Evolutionary conservation across 192 early-diverging fungal genomes (phyloP).

Genomic region (Ambispora gerdemannii): DNA sequence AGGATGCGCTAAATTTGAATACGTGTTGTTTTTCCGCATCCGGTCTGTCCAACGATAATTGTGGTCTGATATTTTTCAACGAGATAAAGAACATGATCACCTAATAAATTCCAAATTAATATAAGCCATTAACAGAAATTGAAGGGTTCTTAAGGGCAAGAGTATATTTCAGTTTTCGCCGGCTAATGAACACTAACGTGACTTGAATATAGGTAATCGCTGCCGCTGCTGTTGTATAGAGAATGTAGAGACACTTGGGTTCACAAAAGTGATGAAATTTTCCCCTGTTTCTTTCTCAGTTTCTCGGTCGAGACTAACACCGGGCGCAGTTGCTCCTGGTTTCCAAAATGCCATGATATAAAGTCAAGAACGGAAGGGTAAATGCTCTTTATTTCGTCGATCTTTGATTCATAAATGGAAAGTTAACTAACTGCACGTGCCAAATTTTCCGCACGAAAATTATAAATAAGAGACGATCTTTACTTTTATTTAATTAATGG

Average conservation of each 20-base stretch:
- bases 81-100: constrained; percentile 61
- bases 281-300: constrained; percentile 57
- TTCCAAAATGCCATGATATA: constrained; percentile 57
- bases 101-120: no score
- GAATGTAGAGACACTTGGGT: constrained; percentile 58
- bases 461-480: no score
- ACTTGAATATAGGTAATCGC: constrained; percentile 83
- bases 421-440: no score
- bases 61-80: constrained; percentile 66
- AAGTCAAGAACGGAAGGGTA: no score
- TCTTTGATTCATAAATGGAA: no score
- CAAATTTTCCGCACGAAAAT: no score
- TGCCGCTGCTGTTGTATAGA: constrained; percentile 74
- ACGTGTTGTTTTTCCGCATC: constrained; percentile 83
- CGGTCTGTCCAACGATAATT: constrained; percentile 74
- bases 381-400: no score
- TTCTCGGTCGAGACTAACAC: constrained; percentile 60
- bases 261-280: constrained; percentile 43
- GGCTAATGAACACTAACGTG: constrained; percentile 54
- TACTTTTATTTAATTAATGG: no score
- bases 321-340: constrained; percentile 57
- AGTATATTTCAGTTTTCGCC: no score
- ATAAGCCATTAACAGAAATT: no score
- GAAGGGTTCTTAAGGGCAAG: no score
- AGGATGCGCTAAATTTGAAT: constrained; percentile 26